Evolutionary conservation across 2,329 filamentous ascomycete genomes (phyloP), one percentile per base, ranked within the genome.

Genomic region (Sporothrix pseudoabietina): DNA sequence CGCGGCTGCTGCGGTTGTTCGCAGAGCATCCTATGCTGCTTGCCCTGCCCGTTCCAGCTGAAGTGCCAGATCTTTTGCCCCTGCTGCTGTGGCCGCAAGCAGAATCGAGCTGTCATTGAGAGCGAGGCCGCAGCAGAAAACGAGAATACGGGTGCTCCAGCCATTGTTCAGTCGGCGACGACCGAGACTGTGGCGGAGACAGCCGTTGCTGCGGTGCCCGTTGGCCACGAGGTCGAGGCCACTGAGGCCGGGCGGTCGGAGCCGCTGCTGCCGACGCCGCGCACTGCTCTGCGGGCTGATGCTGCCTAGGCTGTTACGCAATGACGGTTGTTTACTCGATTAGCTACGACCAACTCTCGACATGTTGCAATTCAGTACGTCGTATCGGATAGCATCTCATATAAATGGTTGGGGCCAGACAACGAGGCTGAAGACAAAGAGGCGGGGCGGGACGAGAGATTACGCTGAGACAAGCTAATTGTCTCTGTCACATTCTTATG

Each of bases 1-100:
- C 30, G 26, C 59, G 52, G 59, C 49, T 65, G 65, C 16, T 52
- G 26, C 59, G 52, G 59, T 35, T 65, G 65, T 8, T 52, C n/a
- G 5, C 26, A 35, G 1, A 14, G 22, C 39, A 12, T 52, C 26
- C 44, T 69, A 8, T 69, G 65, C 44, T 35, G 47, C 39, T 14
- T 22, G 22, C 41, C 41, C 3, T 44, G 41, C 41, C 14, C 14
- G 3, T 49, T 12, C 44, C 4, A 4, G 14, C 44, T 49, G 3
- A 19, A 14, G 10, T 49, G 44, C 44, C 16, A 14, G 2, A 19
- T 14, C 14, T 30, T 7, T 12, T 66, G n/a, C 39, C 61, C 41
- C 19, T 69, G 65, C 44, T 52, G 65, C 44, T 19, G 16, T 16
- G 16, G 44, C 9, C 8, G 39, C 61, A 16, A 22, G 3, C 41